phyloP scores from a whole-genome alignment of 1,284 basidiomycete species.

The Tremellales sp. region DNA sequence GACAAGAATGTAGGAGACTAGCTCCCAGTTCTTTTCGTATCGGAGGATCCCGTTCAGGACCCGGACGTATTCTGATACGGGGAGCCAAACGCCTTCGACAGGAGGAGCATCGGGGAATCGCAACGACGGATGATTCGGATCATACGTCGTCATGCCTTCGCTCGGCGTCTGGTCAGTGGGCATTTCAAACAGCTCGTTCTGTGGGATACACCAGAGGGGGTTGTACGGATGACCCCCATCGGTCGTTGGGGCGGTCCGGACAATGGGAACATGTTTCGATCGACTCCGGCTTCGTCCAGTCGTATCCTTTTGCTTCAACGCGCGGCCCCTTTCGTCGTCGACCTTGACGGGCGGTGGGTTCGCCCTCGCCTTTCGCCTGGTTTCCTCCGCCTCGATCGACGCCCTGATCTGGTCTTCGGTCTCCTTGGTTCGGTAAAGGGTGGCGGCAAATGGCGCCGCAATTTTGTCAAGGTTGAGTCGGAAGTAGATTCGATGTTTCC shows the following conservation, averaged over 20 bases:
- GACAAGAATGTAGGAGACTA: constrained; percentile 86
- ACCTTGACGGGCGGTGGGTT: constrained; percentile 8
- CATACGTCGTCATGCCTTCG: constrained; percentile 70
- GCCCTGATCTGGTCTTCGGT: constrained; percentile 30
- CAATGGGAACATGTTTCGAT: constrained; percentile 55
- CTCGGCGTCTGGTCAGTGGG: constrained; percentile 64
- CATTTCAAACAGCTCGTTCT: constrained; percentile 64
- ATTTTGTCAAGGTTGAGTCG: constrained; percentile 49
- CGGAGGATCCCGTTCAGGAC: constrained; percentile 67
- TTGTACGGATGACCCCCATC: constrained; percentile 54
- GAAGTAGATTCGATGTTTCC: constrained; percentile 83
- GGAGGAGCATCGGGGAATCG: constrained; percentile 52
- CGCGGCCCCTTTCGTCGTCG: constrained; percentile 36
- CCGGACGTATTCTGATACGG: constrained; percentile 72
- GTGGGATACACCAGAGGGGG: constrained; percentile 76
- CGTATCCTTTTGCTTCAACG: constrained; percentile 14
- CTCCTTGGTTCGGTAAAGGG: constrained; percentile 45
- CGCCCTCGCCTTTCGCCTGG: constrained; percentile 16
- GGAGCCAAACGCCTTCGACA: constrained; percentile 58
- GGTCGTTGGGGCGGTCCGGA: constrained; percentile 30
- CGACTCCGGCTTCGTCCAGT: constrained; percentile 60
- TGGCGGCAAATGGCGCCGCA: constrained; percentile 42
- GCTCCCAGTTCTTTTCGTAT: constrained; percentile 72
- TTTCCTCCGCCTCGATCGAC: constrained; percentile 33
- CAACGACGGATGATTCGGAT: constrained; percentile 53